Base-by-base conservation (phyloP, 2,329 filamentous ascomycete species). In the Fusarium sp. region DNA sequence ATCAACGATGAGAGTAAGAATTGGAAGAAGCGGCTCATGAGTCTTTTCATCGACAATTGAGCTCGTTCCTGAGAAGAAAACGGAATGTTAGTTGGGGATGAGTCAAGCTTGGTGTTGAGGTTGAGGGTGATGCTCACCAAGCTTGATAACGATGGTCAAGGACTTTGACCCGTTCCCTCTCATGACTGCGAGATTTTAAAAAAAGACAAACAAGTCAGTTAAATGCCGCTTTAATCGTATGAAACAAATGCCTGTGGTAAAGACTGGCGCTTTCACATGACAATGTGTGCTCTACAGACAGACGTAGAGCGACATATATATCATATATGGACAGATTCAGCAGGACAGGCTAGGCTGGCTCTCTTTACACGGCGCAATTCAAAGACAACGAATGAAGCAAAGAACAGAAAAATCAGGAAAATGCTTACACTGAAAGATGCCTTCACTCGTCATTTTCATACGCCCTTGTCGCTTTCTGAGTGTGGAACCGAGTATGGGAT, bases 31-130 rank as follows among this genome's bases (percentile, higher is more conserved):
- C 6, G 96, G 96, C 78, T 98, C 93, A 82, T 97, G 96, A 24
- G 93, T 97, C 78, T 91, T 92, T 80, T 99, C 96, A 82, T 98
- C 94, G 71, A 99, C 94, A 74, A 99, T 98, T n/a, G 96, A 98
- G 81, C 94, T 98, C 48, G 96, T 98, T 75, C 96, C 96, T 99
- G 74, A 98, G 74, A 74, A 65, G 63, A 60, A 55, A 25, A 43
- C 9, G 13, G 22, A 5, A 61, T 70, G 70, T 78, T 69, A 76
- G 72, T 65, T 30, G 53, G 55, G 27, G 46, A 62, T 59, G 46
- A 68, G 34, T 59, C 61, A 48, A 62, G 43, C 48, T 51, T 60
- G 61, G 54, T 57, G 52, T 59, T 58, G 29, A 58, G 12, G 54
- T 55, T 24, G 27, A 48, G 11, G 44, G 22, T 25, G 46, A 20